Base-by-base conservation (phyloP, 2,329 filamentous ascomycete genomes). In the Bipolaris sorokiniana region DNA sequence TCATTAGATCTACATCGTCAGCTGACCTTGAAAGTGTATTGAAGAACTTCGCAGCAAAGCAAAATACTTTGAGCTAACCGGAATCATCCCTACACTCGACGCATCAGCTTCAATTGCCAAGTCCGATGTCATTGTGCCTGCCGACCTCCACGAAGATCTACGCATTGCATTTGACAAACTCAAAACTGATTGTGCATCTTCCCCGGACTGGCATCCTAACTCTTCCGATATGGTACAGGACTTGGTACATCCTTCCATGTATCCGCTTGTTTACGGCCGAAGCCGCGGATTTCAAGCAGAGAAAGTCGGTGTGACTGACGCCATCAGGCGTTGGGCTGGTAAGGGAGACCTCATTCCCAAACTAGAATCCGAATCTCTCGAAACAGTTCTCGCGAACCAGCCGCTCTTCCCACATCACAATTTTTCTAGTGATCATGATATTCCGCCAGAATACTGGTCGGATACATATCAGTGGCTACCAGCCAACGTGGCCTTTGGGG, bases 221-320 rank as follows among this genome's bases (percentile, higher is more conserved):
- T 86, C 83, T 0, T 76, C 85, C 31, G 71, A 77, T 0, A 81
- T 80, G 57, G 86, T 90, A 1, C 80, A 87, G 0, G 83, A 90
- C 66, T 75, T 90, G 1, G 80, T 90, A 5, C 82, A 90, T 61
- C 86, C 87, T 1, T 89, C 86, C 0, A 76, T 90, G 6, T 90
- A 82, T 61, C 86, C 87, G 0, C 71, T 90, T 0, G 68, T 85
- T 1, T 86, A 85, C 62, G 84, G 83, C 0, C 71, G 73, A 13
- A 80, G 79, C 2, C 76, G 77, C 3, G 76, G 79, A 3, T 62
- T 86, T 20, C 28, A 51, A 33, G 64, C 74, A 5, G 68, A 65
- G 3, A 61, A 54, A 1, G 70, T 77, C 2, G 57, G 67, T 0
- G 58, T 79, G 4, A 45, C 63, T 1, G 67, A 75, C 28, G 75